Evolutionary conservation across 2,329 filamentous ascomycete species (phyloP).

Genomic region (Orbilia javanica): DNA sequence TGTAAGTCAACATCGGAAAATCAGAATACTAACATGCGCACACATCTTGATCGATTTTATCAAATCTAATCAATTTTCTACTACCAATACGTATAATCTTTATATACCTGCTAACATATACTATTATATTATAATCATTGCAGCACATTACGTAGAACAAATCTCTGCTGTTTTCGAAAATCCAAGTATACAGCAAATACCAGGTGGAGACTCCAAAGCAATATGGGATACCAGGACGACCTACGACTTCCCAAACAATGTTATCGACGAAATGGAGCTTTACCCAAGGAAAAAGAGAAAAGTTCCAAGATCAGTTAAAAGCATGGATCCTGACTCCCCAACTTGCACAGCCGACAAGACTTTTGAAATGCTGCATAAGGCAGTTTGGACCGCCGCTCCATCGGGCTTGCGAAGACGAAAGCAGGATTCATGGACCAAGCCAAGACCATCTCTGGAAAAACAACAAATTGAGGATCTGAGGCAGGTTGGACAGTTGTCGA

Average conservation of each 20-base stretch:
- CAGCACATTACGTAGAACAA: slow-evolving; percentile 51
- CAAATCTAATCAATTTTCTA: not conserved
- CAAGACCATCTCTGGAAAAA: slow-evolving; percentile 17
- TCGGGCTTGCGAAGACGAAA: slow-evolving; percentile 29
- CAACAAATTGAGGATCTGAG: slow-evolving; percentile 38
- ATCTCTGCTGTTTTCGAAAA: slow-evolving; percentile 56
- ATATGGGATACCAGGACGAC: slow-evolving; percentile 57
- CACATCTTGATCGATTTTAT: not conserved
- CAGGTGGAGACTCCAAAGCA: slow-evolving; percentile 44
- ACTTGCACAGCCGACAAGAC: slow-evolving; percentile 20
- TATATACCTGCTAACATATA: not conserved
- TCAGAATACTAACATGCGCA: not conserved
- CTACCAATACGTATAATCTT: not conserved
- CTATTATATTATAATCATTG: not conserved
- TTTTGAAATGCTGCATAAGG: slow-evolving; percentile 54
- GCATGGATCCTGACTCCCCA: slow-evolving; percentile 53
- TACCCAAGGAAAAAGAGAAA: slow-evolving; percentile 55
- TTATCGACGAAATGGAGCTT: slow-evolving; percentile 51
- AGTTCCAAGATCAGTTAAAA: slow-evolving; percentile 37
- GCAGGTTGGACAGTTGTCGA: slow-evolving; percentile 46
- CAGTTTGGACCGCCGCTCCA: slow-evolving; percentile 48
- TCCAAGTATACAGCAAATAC: slow-evolving; percentile 53
- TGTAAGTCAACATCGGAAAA: slow-evolving; percentile 32
- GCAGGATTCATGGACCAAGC: slow-evolving; percentile 29
- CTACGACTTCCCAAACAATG: slow-evolving; percentile 55